Conservation (phyloP, 2,329 filamentous ascomycete species). For the Endothia cerciana region DNA sequence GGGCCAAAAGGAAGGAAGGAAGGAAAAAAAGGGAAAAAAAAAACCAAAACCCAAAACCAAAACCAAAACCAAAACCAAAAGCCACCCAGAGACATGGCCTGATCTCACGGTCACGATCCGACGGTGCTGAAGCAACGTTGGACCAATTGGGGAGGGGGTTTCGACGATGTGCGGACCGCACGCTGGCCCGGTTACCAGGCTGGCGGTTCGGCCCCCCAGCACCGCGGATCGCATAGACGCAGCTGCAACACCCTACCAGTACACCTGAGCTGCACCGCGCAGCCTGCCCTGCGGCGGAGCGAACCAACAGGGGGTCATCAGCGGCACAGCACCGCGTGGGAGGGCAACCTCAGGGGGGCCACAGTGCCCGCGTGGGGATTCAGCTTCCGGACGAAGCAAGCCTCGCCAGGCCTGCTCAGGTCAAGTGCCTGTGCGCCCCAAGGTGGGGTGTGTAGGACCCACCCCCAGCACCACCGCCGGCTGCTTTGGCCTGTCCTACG, state of each 20-base stretch:
- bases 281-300: background rate
- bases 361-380: background rate
- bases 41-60: too few relatives aligned
- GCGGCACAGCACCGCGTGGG: background rate
- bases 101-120: background rate
- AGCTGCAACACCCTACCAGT: background rate
- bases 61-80: too few relatives aligned
- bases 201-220: background rate
- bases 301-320: background rate
- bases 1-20: too few relatives aligned
- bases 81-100: conserved; percentile 5
- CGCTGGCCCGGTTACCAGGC: background rate
- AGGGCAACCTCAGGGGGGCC: background rate
- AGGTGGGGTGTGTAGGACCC: too few relatives aligned
- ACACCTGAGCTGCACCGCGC: background rate
- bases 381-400: background rate
- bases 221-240: background rate
- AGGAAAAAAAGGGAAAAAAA: too few relatives aligned
- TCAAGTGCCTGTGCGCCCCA: background rate
- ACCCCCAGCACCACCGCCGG: background rate
- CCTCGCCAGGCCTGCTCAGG: background rate
- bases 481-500: background rate
- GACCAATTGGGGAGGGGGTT: too few relatives aligned
- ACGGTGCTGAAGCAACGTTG: background rate
- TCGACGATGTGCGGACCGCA: too few relatives aligned